Conservation (phyloP, 331 rosid genomes). For the Ulmus americana region DNA sequence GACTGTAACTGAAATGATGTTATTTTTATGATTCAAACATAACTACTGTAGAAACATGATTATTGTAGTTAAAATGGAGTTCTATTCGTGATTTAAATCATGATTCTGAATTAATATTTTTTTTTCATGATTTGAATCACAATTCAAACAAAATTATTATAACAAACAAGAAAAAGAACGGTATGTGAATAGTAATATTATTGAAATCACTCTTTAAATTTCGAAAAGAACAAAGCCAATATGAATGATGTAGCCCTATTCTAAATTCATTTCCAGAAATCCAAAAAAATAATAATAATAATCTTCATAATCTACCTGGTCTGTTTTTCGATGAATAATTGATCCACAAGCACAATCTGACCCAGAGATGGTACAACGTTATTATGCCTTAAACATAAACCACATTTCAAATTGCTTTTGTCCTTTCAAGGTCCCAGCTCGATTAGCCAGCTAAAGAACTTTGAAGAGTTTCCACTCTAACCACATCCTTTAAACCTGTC, state of each 20-base stretch:
- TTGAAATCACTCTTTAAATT: background rate
- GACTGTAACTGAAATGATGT: too few relatives aligned
- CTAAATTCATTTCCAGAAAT: background rate
- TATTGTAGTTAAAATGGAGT: too few relatives aligned
- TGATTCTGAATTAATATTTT: too few relatives aligned
- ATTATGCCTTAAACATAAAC: background rate
- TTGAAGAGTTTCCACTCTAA: background rate
- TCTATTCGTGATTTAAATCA: too few relatives aligned
- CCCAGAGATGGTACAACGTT: slow-evolving; percentile 6
- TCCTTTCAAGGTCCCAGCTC: background rate
- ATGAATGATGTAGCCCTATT: background rate
- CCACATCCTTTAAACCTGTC: background rate
- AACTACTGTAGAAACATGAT: too few relatives aligned
- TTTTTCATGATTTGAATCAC: too few relatives aligned
- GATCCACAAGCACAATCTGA: background rate
- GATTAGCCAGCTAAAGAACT: background rate
- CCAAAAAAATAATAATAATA: background rate
- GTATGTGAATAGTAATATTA: background rate
- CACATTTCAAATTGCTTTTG: slow-evolving; percentile 10
- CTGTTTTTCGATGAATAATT: background rate
- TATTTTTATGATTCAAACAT: too few relatives aligned
- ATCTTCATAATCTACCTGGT: background rate
- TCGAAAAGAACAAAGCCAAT: background rate
- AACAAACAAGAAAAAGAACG: too few relatives aligned
- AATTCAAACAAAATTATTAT: too few relatives aligned